Conservation (phyloP, 352 stramenopile genomes). For the Phytophthora foliorum region DNA sequence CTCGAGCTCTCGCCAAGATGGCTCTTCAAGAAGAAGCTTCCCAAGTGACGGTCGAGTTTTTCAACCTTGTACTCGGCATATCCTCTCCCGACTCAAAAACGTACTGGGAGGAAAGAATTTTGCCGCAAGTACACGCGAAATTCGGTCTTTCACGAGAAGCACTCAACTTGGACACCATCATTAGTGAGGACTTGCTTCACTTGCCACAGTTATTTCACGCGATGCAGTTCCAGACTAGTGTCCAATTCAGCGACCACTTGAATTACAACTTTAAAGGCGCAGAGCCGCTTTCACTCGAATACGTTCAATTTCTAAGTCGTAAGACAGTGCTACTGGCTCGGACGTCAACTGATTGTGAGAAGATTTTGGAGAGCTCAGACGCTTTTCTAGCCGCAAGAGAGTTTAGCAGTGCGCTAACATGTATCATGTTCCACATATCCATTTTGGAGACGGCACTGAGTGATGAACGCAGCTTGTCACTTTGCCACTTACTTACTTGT, state of each 20-base stretch:
- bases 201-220: constrained; percentile 63
- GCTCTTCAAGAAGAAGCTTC: constrained; percentile 30
- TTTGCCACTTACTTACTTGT: constrained; percentile 50
- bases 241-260: constrained; percentile 39
- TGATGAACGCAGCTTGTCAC: constrained; percentile 42
- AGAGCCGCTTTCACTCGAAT: constrained; percentile 32
- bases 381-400: constrained; percentile 30
- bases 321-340: constrained; percentile 33
- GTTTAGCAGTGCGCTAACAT: constrained; percentile 38
- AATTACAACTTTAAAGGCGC: constrained; percentile 49
- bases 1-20: constrained; percentile 25
- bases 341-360: constrained; percentile 39
- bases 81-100: constrained; percentile 36
- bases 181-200: constrained; percentile 57
- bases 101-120: constrained; percentile 65
- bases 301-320: constrained; percentile 31
- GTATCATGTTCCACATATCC: constrained; percentile 54
- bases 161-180: constrained; percentile 38
- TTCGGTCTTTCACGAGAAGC: constrained; percentile 40
- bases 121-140: constrained; percentile 53
- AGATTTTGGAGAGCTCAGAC: constrained; percentile 34
- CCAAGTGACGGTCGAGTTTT: constrained; percentile 51
- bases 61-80: constrained; percentile 63
- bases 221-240: constrained; percentile 48
- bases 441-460: constrained; percentile 41